Conservation (phyloP, 108 stramenopile genomes). For the Nitzschia sp. region DNA sequence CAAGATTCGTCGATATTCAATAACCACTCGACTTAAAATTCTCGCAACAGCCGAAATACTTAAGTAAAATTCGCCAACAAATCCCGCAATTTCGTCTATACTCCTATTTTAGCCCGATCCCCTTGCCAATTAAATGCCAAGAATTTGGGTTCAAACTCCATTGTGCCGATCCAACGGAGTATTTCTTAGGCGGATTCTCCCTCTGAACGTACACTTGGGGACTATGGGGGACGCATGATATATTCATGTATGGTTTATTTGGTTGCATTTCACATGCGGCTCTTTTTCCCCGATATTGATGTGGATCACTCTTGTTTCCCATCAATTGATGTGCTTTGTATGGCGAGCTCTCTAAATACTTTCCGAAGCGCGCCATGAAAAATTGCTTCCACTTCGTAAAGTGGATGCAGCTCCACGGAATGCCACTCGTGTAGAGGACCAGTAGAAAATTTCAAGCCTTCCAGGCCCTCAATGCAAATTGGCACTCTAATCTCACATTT, state of each 20-base stretch:
- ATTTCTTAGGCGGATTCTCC: too few relatives aligned
- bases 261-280: too few relatives aligned
- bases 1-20: not conserved
- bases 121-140: not conserved
- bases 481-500: constrained; percentile 7
- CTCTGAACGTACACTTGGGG: too few relatives aligned
- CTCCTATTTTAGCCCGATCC: not conserved
- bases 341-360: constrained; percentile 12
- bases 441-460: constrained; percentile 11
- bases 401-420: constrained; percentile 4
- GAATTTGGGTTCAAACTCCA: not conserved
- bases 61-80: not conserved
- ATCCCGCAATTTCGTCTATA: not conserved
- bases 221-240: too few relatives aligned
- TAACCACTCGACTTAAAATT: constrained; percentile 5
- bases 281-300: not conserved
- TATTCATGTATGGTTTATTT: too few relatives aligned
- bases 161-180: too few relatives aligned
- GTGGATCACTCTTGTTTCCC: not conserved
- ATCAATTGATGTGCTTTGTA: not conserved
- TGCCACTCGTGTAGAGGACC: constrained; percentile 15
- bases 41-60: not conserved
- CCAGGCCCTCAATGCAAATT: not conserved
- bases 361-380: constrained; percentile 9
- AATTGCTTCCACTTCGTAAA: not conserved